A percentile compares a stretch with the other conserved stretches of the same genome.
phyloP scores from a whole-genome alignment of 192 early-diverging fungal species.

The Helicostylum pulchrum region DNA sequence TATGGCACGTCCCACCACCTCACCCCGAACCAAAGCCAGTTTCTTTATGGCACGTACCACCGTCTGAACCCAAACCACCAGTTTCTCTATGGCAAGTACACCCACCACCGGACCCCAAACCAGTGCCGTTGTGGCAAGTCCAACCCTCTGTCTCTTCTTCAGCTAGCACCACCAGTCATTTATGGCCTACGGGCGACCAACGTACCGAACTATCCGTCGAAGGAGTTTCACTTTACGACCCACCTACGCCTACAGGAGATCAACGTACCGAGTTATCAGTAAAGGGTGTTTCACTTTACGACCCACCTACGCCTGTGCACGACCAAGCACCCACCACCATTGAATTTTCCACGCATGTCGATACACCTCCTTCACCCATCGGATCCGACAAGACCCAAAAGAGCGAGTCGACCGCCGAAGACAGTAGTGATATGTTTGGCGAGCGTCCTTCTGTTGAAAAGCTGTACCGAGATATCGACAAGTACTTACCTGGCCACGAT shows the following conservation, averaged over 20 bases:
- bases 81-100: no score
- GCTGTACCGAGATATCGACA: slow-evolving; percentile 60
- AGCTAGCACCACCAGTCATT: background rate
- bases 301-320: background rate
- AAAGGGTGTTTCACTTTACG: background rate
- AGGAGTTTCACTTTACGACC: background rate
- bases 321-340: no score
- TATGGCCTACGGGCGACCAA: background rate
- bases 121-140: background rate
- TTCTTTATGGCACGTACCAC: no score
- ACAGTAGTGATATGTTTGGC: slow-evolving; percentile 39
- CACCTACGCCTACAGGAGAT: background rate
- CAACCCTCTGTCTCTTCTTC: background rate
- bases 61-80: no score
- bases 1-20: background rate
- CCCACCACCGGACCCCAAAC: background rate
- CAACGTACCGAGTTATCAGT: background rate
- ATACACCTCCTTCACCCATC: background rate
- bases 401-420: background rate
- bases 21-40: no score
- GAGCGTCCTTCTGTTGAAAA: slow-evolving; percentile 63
- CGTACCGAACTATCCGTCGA: background rate
- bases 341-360: background rate
- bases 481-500: slow-evolving; percentile 71
- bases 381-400: background rate